These are phyloP conservation scores for Eucalyptus pauciflora DNA, from an alignment of 345 rosid species.

Conservation along the genomic window DNA sequence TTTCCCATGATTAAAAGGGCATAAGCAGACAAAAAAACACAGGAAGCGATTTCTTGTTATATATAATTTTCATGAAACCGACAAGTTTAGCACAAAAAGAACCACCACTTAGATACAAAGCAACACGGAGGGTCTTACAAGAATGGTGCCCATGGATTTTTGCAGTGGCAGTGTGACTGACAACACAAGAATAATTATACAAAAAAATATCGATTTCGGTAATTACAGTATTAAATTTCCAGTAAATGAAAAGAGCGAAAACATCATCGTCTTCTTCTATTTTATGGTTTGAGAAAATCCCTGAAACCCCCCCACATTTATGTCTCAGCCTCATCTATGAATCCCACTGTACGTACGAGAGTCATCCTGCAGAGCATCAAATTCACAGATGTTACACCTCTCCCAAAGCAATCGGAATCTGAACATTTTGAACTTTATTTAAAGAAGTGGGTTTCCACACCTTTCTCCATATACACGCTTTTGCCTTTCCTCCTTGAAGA, in stretches of 20 bases:
- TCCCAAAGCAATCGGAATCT: background rate
- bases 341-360: background rate
- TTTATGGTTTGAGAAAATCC: background rate
- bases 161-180: background rate
- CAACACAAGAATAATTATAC: background rate
- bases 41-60: background rate
- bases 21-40: background rate
- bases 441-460: background rate
- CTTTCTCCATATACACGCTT: conserved; percentile 15
- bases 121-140: background rate
- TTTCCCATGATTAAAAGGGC: background rate
- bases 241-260: background rate
- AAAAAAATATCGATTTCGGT: background rate
- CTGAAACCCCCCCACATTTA: background rate
- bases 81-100: background rate
- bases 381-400: background rate
- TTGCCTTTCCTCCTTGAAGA: background rate
- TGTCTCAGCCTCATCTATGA: background rate
- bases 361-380: background rate
- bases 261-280: background rate
- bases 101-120: background rate
- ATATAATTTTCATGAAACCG: background rate
- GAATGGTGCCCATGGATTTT: background rate
- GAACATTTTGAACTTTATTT: background rate
- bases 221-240: background rate